A percentile compares a stretch with the other conserved stretches of the same genome.
Evolutionary conservation across 1,284 basidiomycete genomes (phyloP).

Genomic region (Tilletiaria anomala): DNA sequence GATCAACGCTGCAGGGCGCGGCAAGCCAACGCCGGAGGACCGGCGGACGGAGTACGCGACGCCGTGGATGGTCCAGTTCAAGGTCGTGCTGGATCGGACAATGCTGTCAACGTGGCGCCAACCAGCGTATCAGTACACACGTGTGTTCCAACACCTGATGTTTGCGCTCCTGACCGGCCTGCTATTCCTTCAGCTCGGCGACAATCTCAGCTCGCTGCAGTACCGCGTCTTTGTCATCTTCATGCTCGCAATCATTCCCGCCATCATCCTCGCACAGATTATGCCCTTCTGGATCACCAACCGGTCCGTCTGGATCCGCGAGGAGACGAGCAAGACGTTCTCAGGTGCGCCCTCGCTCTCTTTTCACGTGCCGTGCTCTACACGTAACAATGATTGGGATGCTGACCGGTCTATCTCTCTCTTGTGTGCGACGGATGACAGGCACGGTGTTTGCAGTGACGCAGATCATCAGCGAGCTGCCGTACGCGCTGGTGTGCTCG

Average conservation of each 20-base stretch:
- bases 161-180: constrained; percentile 67
- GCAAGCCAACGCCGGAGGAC: constrained; percentile 34
- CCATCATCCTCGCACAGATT: constrained; percentile 63
- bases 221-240: constrained; percentile 63
- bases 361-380: constrained; percentile 44
- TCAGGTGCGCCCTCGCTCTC: no score
- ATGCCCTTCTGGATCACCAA: constrained; percentile 75
- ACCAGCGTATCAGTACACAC: constrained; percentile 45
- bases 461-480: constrained; percentile 44
- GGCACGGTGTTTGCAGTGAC: constrained; percentile 38
- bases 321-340: constrained; percentile 29
- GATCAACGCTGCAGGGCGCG: constrained; percentile 43
- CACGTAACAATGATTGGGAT: constrained; percentile 69
- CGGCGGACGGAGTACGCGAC: constrained; percentile 46
- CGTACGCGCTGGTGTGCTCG: constrained; percentile 52
- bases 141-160: constrained; percentile 49
- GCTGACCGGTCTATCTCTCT: constrained; percentile 58
- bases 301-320: constrained; percentile 41
- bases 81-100: constrained; percentile 58
- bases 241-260: constrained; percentile 50
- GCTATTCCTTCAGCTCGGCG: constrained; percentile 64
- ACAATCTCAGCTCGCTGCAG: constrained; percentile 58
- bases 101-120: constrained; percentile 45
- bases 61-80: constrained; percentile 62
- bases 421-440: no score